These are phyloP conservation scores for Marasmius tenuissimus DNA, from an alignment of 1,284 basidiomycete species.

Conservation along the genomic window DNA sequence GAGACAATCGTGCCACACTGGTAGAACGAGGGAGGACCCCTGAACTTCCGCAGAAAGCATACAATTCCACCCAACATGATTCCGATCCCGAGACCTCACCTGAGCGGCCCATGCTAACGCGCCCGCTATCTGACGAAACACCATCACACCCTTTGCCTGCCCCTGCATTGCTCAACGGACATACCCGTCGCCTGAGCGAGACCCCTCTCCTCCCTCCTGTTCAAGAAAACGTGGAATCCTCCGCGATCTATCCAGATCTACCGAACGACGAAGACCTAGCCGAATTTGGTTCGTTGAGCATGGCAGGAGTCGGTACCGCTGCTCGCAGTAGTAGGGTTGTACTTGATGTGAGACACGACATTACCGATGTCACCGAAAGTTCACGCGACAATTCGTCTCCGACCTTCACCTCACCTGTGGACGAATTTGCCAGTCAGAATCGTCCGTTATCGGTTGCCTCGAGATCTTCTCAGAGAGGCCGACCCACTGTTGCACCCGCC, in stretches of 20 bases:
- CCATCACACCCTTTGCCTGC: slow-evolving; percentile 14
- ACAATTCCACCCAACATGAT: neutral
- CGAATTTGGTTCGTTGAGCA: slow-evolving; percentile 31
- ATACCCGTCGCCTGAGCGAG: neutral
- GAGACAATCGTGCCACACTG: neutral
- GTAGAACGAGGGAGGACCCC: neutral
- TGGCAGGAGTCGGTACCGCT: slow-evolving; percentile 46
- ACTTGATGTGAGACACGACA: slow-evolving; percentile 8
- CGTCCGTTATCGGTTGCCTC: neutral
- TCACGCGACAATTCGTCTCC: neutral
- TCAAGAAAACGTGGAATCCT: neutral
- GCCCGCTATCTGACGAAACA: neutral
- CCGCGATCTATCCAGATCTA: neutral
- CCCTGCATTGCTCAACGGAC: slow-evolving; percentile 10
- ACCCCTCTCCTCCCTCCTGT: neutral
- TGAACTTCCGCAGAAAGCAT: neutral
- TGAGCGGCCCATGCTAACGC: slow-evolving; percentile 9
- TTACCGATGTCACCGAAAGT: neutral
- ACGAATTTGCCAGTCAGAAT: neutral
- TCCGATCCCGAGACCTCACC: neutral
- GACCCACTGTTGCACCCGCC: neutral
- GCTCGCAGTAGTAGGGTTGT: slow-evolving; percentile 27
- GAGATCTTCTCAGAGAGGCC: neutral
- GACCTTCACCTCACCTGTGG: neutral
- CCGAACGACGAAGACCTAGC: slow-evolving; percentile 16